Base-by-base conservation (phyloP, 441 rosid species). In the Syzygium syzygioides region DNA sequence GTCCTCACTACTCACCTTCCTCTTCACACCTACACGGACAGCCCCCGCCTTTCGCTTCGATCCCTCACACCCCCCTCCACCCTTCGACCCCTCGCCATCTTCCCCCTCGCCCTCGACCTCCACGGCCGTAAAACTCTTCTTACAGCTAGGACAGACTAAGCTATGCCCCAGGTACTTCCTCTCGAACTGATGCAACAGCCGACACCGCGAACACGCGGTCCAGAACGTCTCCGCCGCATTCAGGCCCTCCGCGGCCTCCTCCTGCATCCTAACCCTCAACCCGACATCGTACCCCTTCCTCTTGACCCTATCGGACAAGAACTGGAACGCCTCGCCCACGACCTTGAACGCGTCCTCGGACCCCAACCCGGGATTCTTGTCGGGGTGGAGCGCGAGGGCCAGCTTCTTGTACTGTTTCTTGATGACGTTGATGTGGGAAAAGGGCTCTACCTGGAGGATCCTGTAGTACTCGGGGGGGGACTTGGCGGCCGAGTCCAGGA, bases 271-370 rank as follows among this genome's bases (percentile, higher is more conserved):
- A 60, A 95, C 91, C 91, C 96, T 95, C 87, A 97, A 87, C 92
- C 92, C 94, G 92, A 91, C 86, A 93, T 97, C 99, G 93, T 95
- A 97, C 85, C 95, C 98, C 86, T 89, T 93, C 92, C 96, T 94
- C 94, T 92, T 92, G 86, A 93, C 91, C 88, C 89, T 93, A 90
- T 97, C 98, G 25, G 94, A 92, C 88, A 97, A 92, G 86, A 96
- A 92, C 92, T 93, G 90, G 94, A 96, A 95, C 86, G 95, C 98
- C 60, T 96, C 98, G 45, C 92, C 95, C 60, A 97, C 96, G 85
- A 95, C 93, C 93, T 96, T 96, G 91, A 97, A 96, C 57, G 99
- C 99, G 37, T 97, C 99, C 87, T 96, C 98, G 48, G 98, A 95
- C 7, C 98, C 98, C 34, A 90, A 79, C 55, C 89, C 92, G 1